Percentiles rank a stretch among this genome's conserved stretches.
Conservation (phyloP, 2,329 filamentous ascomycete species). For the Ophiostoma ulmi region DNA sequence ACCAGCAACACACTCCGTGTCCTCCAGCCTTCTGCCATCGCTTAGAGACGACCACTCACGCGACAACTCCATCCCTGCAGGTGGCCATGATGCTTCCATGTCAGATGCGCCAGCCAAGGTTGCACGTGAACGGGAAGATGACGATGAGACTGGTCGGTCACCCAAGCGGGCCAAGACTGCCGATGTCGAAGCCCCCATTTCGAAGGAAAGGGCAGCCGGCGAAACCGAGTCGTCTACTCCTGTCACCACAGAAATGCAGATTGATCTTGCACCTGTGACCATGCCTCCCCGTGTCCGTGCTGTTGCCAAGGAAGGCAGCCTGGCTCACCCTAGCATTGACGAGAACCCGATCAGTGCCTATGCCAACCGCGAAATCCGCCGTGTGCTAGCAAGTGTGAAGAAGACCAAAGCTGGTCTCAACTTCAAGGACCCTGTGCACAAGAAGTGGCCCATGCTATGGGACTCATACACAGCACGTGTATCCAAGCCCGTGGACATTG, state of each 20-base stretch:
- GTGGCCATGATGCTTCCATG: slow-evolving; percentile 41
- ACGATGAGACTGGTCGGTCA: slow-evolving; percentile 59
- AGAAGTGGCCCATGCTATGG: slow-evolving; percentile 68
- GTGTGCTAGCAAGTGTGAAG: slow-evolving; percentile 68
- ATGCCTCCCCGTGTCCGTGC: slow-evolving; percentile 30
- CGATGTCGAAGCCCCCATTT: slow-evolving; percentile 28
- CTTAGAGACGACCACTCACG: slow-evolving; percentile 34
- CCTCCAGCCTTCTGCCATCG: slow-evolving; percentile 26
- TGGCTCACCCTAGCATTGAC: slow-evolving; percentile 43
- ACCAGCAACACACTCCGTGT: slow-evolving; percentile 10
- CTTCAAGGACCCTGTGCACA: slow-evolving; percentile 74
- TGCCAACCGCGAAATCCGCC: slow-evolving; percentile 58
- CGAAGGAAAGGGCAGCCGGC: not conserved
- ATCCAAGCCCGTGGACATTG: slow-evolving; percentile 76
- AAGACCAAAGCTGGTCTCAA: slow-evolving; percentile 75
- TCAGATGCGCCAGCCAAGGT: slow-evolving; percentile 52
- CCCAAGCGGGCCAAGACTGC: slow-evolving; percentile 75
- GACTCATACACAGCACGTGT: slow-evolving; percentile 65
- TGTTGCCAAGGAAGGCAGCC: slow-evolving; percentile 36
- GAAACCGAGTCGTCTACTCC: not conserved
- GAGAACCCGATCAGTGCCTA: slow-evolving; percentile 50
- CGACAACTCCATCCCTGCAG: slow-evolving; percentile 29
- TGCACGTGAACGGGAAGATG: slow-evolving; percentile 72
- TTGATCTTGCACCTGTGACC: slow-evolving; percentile 29
- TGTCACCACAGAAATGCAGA: slow-evolving; percentile 27